Evolutionary conservation across 257 asterid species (phyloP), one percentile per base, ranked within the genome.

Genomic region (Penstemon eatonii): DNA sequence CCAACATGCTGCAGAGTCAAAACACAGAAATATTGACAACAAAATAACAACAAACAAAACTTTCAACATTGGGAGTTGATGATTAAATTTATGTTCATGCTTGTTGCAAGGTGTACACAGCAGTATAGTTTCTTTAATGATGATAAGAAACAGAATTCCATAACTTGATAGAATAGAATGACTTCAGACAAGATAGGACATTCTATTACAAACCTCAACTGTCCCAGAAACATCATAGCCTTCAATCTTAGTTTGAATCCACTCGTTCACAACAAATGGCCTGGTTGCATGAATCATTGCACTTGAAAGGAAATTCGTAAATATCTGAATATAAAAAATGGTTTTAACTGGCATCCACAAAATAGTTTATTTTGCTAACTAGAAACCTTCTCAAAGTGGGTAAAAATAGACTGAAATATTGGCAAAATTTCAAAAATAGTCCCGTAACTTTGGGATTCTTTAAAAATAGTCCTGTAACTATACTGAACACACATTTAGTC

Each of bases 171-270:
- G 33, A 25, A 25, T 25, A 25, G 33, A 25, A 25, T 25, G 33
- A 51, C 49, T 25, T 39, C n/a, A 68, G 42, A 65, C 19, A 51
- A 60, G 65, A 50, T 62, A 58, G 7, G 36, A 13, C 41, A 25
- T 25, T 25, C 33, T 25, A 25, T 25, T 25, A 77, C 87, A 6
- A 60, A 94, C 98, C 99, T 94, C 99, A 79, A 94, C 99, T 55
- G 95, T 89, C 75, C 99, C 99, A 67, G 98, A 94, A 80, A 94
- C 95, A 68, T 94, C 99, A 73, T 91, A 89, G 72, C 98, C 99
- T 78, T 89, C 87, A 69, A 94, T 94, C 85, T 87, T 94, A 39
- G 98, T 91, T 77, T 91, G 96, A 78, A 94, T 94, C 99, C 98
- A 91, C 76, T 91, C 96, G 54, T 86, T 94, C 68, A 86, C 87